Conservation (phyloP, 768 basidiomycete genomes). For the Rhizopogon roseolus region DNA sequence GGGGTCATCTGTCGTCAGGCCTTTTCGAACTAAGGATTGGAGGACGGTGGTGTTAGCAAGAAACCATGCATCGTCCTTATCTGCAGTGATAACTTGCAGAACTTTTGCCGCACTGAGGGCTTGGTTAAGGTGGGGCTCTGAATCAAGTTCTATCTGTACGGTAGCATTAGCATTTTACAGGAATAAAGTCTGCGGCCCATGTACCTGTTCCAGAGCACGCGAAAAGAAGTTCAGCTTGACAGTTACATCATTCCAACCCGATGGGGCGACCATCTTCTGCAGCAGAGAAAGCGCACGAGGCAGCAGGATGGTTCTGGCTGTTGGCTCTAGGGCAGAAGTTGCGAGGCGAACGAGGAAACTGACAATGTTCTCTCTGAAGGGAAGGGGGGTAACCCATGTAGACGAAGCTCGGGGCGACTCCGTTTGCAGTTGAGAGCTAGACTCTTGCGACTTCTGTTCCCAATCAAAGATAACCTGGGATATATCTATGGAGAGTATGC, state of each 20-base stretch:
- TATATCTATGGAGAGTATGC: constrained; percentile 85
- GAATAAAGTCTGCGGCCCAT: constrained; percentile 12
- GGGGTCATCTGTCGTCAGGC: constrained; percentile 75
- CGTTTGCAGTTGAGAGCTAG: constrained; percentile 15
- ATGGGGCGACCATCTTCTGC: constrained; percentile 73
- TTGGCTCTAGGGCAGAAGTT: constrained; percentile 53
- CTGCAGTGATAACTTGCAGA: constrained; percentile 77
- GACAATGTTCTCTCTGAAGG: constrained; percentile 85
- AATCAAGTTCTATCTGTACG: constrained; percentile 63
- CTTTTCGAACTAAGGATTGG: constrained; percentile 83
- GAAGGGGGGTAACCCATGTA: constrained; percentile 70
- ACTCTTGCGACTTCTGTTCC: constrained; percentile 63
- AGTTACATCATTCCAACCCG: constrained; percentile 88
- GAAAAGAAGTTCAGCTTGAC: constrained; percentile 90
- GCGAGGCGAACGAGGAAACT: constrained; percentile 93
- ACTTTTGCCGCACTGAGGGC: constrained; percentile 85
- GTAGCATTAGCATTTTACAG: constrained; percentile 4
- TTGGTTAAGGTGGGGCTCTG: constrained; percentile 57
- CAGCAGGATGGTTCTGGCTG: constrained; percentile 38
- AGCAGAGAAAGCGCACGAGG: constrained; percentile 65
- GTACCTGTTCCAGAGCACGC: constrained; percentile 75
- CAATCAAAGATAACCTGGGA: constrained; percentile 90
- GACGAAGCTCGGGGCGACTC: constrained; percentile 22
- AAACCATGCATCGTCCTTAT: constrained; percentile 85
- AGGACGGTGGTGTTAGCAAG: constrained; percentile 62